Conservation (phyloP, 73 alveolate genomes). For the Paramecium caudatum region DNA sequence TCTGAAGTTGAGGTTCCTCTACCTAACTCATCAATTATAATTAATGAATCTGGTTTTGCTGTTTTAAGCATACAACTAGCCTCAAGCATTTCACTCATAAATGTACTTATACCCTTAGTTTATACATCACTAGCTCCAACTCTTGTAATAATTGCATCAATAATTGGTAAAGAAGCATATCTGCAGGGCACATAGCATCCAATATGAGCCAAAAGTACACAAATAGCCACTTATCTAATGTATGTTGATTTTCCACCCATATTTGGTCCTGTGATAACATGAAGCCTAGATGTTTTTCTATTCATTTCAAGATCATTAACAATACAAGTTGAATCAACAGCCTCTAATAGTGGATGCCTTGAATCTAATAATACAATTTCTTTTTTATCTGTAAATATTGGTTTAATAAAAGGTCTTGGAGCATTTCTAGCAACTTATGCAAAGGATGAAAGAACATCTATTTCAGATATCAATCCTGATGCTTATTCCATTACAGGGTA, state of each 20-base stretch:
- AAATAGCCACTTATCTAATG: constrained; percentile 96
- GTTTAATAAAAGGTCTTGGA: constrained; percentile 78
- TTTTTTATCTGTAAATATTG: constrained; percentile 66
- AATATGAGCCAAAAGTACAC: constrained; percentile 95
- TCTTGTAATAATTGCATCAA: constrained; percentile 97
- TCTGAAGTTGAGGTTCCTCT: constrained; percentile 95
- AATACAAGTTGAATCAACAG: constrained; percentile 79
- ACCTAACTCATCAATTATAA: constrained; percentile 99
- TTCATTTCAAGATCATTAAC: constrained; percentile 77
- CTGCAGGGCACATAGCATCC: constrained; percentile 98
- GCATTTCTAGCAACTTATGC: constrained; percentile 82
- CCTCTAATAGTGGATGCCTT: constrained; percentile 90
- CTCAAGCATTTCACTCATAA: constrained; percentile 99
- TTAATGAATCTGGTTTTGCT: constrained; percentile 94
- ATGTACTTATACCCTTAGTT: constrained; percentile 96
- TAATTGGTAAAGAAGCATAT: constrained; percentile 93
- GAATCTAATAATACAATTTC: constrained; percentile 81
- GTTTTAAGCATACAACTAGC: constrained; percentile 86
- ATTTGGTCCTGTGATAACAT: constrained; percentile 98
- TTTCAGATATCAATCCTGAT: constrained; percentile 77
- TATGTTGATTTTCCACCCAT: constrained; percentile 99
- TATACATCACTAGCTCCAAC: constrained; percentile 99
- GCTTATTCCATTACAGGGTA: constrained; percentile 85
- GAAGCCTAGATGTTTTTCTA: constrained; percentile 85
- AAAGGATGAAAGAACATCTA: constrained; percentile 88